These are phyloP conservation scores for Fusarium pseudonygamai DNA, from an alignment of 2,329 filamentous ascomycete genomes.

Conservation along the genomic window DNA sequence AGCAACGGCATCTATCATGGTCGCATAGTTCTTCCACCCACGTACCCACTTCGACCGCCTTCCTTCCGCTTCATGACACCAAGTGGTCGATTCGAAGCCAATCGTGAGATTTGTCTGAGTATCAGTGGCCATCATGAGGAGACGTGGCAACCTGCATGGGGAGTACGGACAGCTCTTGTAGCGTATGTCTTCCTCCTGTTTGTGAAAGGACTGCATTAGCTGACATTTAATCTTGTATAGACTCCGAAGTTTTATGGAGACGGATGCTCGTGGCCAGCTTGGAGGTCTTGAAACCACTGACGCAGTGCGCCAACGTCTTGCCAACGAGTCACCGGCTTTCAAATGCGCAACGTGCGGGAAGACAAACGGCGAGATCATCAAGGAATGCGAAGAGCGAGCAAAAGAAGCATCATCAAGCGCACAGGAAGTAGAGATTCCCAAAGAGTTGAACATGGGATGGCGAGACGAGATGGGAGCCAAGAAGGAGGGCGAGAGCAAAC, in stretches of 20 bases:
- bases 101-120: constrained; percentile 94
- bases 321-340: constrained; percentile 72
- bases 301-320: constrained; percentile 73
- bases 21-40: constrained; percentile 87
- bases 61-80: constrained; percentile 96
- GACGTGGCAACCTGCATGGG: constrained; percentile 99
- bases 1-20: constrained; percentile 90
- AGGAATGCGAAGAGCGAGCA: constrained; percentile 71
- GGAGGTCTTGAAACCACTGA: constrained; percentile 85
- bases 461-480: constrained; percentile 72
- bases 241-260: constrained; percentile 92
- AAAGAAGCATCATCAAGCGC: constrained; percentile 47
- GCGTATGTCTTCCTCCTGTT: constrained; percentile 54
- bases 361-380: constrained; percentile 78
- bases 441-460: constrained; percentile 73
- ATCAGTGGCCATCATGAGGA: constrained; percentile 97
- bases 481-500: constrained; percentile 14
- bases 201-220: neutral
- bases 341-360: constrained; percentile 76
- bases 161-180: constrained; percentile 86
- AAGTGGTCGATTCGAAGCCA: constrained; percentile 91
- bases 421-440: constrained; percentile 60
- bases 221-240: constrained; percentile 37
- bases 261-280: constrained; percentile 85
- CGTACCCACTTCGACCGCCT: constrained; percentile 91